Evolutionary conservation across 139 green algal species (phyloP).

Genomic region (Chlamydomonas incerta): DNA sequence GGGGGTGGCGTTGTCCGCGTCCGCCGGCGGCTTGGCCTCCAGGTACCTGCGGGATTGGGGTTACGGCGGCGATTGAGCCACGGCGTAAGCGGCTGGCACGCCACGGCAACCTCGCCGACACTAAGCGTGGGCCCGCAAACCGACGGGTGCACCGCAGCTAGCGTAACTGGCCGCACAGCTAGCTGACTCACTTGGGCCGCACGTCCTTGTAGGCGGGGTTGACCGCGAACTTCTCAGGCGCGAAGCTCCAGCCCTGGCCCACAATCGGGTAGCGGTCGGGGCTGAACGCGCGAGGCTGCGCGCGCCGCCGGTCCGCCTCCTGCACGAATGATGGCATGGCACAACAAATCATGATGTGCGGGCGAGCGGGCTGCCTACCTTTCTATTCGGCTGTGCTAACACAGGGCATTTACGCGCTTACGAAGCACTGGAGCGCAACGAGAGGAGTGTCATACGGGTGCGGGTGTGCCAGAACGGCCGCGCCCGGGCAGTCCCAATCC

Average conservation of each 20-base stretch:
- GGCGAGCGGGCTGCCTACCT: background rate
- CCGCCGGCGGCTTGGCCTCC: background rate
- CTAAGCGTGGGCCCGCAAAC: background rate
- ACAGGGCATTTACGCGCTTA: background rate
- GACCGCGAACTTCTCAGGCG: constrained; percentile 13
- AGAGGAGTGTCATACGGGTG: background rate
- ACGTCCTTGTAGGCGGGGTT: constrained; percentile 27
- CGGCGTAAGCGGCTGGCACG: background rate
- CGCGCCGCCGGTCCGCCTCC: constrained; percentile 24
- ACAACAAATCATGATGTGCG: background rate
- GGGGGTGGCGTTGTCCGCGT: background rate
- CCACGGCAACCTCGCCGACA: too few relatives aligned
- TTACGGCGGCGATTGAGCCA: background rate
- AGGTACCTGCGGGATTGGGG: constrained; percentile 1
- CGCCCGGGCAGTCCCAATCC: too few relatives aligned
- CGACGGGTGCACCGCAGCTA: background rate
- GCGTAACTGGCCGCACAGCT: background rate
- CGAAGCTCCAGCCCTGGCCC: constrained; percentile 15
- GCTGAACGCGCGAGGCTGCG: constrained; percentile 2
- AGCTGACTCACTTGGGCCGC: background rate
- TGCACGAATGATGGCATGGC: background rate
- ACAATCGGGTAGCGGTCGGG: constrained; percentile 20
- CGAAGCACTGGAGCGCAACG: too few relatives aligned
- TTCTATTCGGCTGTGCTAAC: background rate
- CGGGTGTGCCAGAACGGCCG: too few relatives aligned